Percentiles rank a stretch among this genome's conserved stretches.
These are phyloP conservation scores for Violaceomyces palustris DNA, from an alignment of 1,284 basidiomycete genomes.

Conservation along the genomic window DNA sequence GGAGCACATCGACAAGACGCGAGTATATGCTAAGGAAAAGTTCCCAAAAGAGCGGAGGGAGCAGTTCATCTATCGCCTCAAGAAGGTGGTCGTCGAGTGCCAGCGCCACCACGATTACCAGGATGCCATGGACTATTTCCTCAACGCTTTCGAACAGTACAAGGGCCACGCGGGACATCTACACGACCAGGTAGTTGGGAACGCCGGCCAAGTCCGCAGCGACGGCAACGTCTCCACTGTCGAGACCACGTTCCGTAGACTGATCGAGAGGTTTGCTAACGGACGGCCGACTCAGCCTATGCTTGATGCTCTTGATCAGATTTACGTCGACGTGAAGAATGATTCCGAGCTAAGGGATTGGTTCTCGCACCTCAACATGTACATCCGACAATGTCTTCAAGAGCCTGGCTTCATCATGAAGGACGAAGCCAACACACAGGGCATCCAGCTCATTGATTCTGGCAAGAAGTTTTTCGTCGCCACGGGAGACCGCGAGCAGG, in stretches of 20 bases:
- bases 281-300: conserved; percentile 62
- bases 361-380: conserved; percentile 65
- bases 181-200: conserved; percentile 57
- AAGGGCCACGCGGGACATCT: conserved; percentile 62
- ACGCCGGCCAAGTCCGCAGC: conserved; percentile 58
- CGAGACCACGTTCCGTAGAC: conserved; percentile 52
- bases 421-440: conserved; percentile 61
- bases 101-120: conserved; percentile 90
- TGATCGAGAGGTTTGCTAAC: conserved; percentile 89
- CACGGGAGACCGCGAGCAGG: conserved; percentile 55
- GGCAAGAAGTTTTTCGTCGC: conserved; percentile 47
- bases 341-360: conserved; percentile 72
- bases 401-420: conserved; percentile 85
- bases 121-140: conserved; percentile 56
- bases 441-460: conserved; percentile 53
- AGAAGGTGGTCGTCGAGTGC: conserved; percentile 86
- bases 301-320: conserved; percentile 66
- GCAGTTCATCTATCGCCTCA: conserved; percentile 71
- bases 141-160: conserved; percentile 61
- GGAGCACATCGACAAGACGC: conserved; percentile 43
- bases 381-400: conserved; percentile 62
- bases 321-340: conserved; percentile 70
- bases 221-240: conserved; percentile 56
- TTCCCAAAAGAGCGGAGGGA: conserved; percentile 82
- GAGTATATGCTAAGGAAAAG: conserved; percentile 67